phyloP scores from a whole-genome alignment of 1,284 basidiomycete genomes.

The Rhodotorula sp. region DNA sequence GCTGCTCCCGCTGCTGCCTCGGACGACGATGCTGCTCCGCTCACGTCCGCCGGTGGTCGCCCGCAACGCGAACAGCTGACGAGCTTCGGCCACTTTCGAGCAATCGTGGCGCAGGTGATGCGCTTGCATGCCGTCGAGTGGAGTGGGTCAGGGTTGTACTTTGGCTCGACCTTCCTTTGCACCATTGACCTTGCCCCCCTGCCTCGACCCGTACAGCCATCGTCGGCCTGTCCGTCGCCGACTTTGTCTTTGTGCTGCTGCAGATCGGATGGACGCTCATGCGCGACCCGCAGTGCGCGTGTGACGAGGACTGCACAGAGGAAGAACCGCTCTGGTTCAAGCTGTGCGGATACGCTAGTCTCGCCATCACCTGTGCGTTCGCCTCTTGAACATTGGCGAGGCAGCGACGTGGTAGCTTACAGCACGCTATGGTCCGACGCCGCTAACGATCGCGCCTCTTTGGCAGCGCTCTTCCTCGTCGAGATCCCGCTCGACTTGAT shows the following conservation, averaged over 20 bases:
- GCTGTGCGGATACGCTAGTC: not conserved
- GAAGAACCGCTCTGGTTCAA: not conserved
- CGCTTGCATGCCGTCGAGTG: not conserved
- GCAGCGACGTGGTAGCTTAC: too few species aligned
- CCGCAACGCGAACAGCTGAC: not conserved
- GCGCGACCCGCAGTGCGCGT: not conserved
- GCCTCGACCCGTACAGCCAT: not conserved
- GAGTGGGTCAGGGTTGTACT: not conserved
- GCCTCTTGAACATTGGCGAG: not conserved
- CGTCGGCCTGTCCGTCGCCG: conserved; percentile 1
- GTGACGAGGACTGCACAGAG: not conserved
- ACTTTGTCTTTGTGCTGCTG: conserved; percentile 5
- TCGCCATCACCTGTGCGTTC: conserved; percentile 3
- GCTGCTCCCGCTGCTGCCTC: too few species aligned
- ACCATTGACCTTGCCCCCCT: not conserved
- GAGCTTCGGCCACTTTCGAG: not conserved
- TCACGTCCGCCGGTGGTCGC: too few species aligned
- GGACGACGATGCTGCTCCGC: too few species aligned
- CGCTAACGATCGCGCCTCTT: not conserved
- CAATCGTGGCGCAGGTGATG: not conserved
- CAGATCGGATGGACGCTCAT: conserved; percentile 6
- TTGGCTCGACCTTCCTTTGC: not conserved
- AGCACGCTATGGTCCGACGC: too few species aligned
- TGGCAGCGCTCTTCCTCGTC: conserved; percentile 12
- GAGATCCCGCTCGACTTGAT: conserved; percentile 4